phyloP scores from a whole-genome alignment of 1,284 basidiomycete genomes.

The Ceratobasidium theobromae region DNA sequence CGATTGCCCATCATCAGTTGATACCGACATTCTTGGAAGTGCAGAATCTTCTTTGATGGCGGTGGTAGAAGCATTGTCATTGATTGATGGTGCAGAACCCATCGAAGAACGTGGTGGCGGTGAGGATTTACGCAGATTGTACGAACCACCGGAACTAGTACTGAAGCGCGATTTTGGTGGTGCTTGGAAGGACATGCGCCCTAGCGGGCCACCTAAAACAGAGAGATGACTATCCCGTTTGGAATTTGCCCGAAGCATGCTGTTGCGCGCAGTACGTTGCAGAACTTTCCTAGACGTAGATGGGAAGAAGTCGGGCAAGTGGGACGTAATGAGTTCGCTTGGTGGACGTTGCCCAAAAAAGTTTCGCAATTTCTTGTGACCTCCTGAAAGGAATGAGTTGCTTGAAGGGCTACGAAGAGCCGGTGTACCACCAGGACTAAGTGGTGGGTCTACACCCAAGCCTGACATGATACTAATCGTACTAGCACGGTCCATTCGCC shows the following conservation, averaged over 20 bases:
- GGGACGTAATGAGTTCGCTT: constrained; percentile 95
- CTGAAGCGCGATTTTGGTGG: constrained; percentile 60
- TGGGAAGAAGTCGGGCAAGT: constrained; percentile 95
- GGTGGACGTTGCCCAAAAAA: constrained; percentile 99
- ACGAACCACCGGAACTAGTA: constrained; percentile 67
- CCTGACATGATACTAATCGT: constrained; percentile 93
- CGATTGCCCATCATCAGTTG: constrained; percentile 63
- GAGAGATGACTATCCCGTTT: constrained; percentile 40
- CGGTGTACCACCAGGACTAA: constrained; percentile 48
- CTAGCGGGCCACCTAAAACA: not conserved
- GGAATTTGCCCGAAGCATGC: constrained; percentile 60
- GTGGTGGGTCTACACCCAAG: constrained; percentile 60
- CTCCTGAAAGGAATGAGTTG: constrained; percentile 43
- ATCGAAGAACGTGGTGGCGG: constrained; percentile 18
- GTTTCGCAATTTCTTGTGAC: constrained; percentile 70
- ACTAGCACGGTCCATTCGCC: constrained; percentile 86
- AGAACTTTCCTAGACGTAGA: constrained; percentile 86
- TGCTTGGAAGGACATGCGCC: constrained; percentile 15
- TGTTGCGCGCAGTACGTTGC: constrained; percentile 80
- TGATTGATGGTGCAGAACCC: constrained; percentile 13
- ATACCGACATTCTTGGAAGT: constrained; percentile 68
- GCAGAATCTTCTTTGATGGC: constrained; percentile 42
- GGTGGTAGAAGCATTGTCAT: constrained; percentile 9
- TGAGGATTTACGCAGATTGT: not conserved
- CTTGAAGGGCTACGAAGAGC: constrained; percentile 44